Conservation (phyloP, 495 filamentous ascomycete genomes). For the Penicillium flavigenum region DNA sequence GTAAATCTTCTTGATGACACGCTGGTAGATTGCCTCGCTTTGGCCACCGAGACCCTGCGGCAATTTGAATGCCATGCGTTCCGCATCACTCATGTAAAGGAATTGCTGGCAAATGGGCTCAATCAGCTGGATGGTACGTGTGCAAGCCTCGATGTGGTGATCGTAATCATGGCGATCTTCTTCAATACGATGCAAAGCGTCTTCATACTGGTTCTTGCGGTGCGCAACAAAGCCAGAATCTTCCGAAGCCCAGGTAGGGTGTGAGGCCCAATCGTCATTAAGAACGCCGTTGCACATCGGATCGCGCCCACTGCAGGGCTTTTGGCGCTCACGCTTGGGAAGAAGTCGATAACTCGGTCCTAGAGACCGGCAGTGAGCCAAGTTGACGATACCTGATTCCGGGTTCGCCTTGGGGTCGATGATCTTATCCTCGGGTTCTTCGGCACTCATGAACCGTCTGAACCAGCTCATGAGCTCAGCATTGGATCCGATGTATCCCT, state of each 20-base stretch:
- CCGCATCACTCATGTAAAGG: slow-evolving; percentile 65
- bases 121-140: slow-evolving; percentile 88
- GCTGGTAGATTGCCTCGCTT: slow-evolving; percentile 92
- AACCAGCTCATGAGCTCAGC: slow-evolving; percentile 83
- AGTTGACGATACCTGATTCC: slow-evolving; percentile 71
- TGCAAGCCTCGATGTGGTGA: slow-evolving; percentile 92
- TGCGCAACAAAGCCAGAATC: slow-evolving; percentile 98
- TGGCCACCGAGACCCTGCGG: slow-evolving; percentile 84
- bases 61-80: slow-evolving; percentile 71
- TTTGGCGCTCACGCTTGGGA: slow-evolving; percentile 81
- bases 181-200: slow-evolving; percentile 91
- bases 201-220: slow-evolving; percentile 91
- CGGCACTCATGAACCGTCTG: slow-evolving; percentile 70
- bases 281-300: slow-evolving; percentile 87
- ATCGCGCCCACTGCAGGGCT: slow-evolving; percentile 88
- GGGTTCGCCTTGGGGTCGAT: slow-evolving; percentile 74
- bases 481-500: slow-evolving; percentile 83
- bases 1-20: slow-evolving; percentile 98
- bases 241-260: slow-evolving; percentile 98
- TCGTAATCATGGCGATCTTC: slow-evolving; percentile 99
- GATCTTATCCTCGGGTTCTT: slow-evolving; percentile 67
- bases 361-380: slow-evolving; percentile 89
- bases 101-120: slow-evolving; percentile 92
- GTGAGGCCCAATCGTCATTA: slow-evolving; percentile 98
- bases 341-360: slow-evolving; percentile 94